Base-by-base conservation (phyloP, 345 rosid species). In the Stellera chamaejasme region DNA sequence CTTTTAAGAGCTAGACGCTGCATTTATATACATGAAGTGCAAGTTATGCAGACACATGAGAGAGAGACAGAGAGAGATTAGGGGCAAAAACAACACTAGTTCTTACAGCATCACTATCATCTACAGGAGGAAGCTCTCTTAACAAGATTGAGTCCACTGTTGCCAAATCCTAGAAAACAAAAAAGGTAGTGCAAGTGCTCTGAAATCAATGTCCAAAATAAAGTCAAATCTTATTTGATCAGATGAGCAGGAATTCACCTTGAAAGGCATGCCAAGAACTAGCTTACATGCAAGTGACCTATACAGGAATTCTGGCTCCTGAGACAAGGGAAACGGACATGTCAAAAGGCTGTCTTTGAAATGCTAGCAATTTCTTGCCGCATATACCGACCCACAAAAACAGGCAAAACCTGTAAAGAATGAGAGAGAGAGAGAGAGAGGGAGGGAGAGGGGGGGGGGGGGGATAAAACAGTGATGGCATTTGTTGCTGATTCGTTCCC, bases 1-100 rank as follows among this genome's bases (percentile, higher is more conserved):
- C 99, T 73, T 67, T 84, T 89, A 67, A 93, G 99, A 64, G 97
- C 88, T 28, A 93, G 79, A 58, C 96, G 81, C 97, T 93, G 88
- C 36, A 61, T 45, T 75, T 16, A 43, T 32, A 58, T 2, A 61
- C 11, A 73, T 65, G 32, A 16, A 54, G 4, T 25, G 56, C 45
- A 11, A 46, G 44, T 44, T 46, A 25, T 7, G 27, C 50, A 41
- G 14, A 54, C 32, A 45, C 39, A 43, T 54, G 19, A 9, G 48
- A n/a, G 45, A 28, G 27, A 10, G 11, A 36, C 27, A 57, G 44
- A 45, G 43, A 54, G 43, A 48, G 10, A 11, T 27, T 1, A 4
- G 64, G 52, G n/a, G 58, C 52, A 65, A 50, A 13, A 49, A 51
- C 41, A 64, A 70, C 47, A 10, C 10, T 27, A 61, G 50, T 69